Base-by-base conservation (phyloP, 352 stramenopile genomes). In the Globisporangium solare region DNA sequence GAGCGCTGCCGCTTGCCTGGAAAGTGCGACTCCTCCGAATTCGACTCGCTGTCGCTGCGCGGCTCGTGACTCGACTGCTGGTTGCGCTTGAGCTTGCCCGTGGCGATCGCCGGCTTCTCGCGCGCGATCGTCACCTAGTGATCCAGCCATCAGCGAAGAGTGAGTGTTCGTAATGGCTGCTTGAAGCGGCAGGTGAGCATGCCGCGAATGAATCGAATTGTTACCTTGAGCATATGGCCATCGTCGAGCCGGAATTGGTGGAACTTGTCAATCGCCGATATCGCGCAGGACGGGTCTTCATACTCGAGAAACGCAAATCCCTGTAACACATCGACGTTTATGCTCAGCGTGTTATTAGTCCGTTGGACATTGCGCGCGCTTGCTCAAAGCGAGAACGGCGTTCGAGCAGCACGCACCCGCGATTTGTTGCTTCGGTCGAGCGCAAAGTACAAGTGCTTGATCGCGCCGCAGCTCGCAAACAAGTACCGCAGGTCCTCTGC, bases 251-350 rank as follows among this genome's bases (percentile, higher is more conserved):
- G 76, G 46, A 73, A 73, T 27, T 76, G 73, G 51, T 92, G 79
- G 47, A 90, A 74, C 39, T 73, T 79, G 20, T 74, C 58, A 53
- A 92, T 92, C 10, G 83, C 83, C 32, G 55, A 61, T 11, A 51
- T 43, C 8, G 83, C 80, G 40, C 79, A 67, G 0, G 53, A 47
- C 0, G 70, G 54, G 47, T 88, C 69, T 51, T 87, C 78, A 43
- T 88, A 92, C 47, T 92, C 76, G 20, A 92, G 48, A 24, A 92
- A 92, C 31, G 83, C 83, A 60, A 92, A 92, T 15, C 83, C 83
- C 82, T 88, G 32, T 20, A 37, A 15, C 21, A 47, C 37, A 47
- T 31, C 47, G n/a, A 56, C 32, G 27, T 24, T 18, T 35, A 11
- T n/a, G n/a, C 4, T 35, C 27, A 35, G 27, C 4, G 27, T 6